These are phyloP conservation scores for Paraurostyla sp. DNA, from an alignment of 73 alveolate genomes.

Conservation along the genomic window DNA sequence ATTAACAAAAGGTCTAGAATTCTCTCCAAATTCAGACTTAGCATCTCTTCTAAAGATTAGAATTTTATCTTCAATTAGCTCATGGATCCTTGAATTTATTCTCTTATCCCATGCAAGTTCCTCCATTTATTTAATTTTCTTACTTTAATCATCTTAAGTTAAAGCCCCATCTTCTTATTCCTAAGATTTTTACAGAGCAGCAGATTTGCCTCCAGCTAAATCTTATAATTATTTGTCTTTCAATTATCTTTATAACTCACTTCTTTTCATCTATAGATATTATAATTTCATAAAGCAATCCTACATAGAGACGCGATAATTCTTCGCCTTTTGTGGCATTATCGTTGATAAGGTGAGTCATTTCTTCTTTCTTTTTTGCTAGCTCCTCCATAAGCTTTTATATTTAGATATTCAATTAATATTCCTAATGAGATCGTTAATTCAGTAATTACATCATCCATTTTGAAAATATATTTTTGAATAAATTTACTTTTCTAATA, in stretches of 20 bases:
- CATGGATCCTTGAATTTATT: neutral
- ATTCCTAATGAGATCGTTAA: neutral
- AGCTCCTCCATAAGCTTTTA: conserved; percentile 28
- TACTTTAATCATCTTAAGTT: neutral
- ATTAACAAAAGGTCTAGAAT: conserved; percentile 45
- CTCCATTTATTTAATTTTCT: neutral
- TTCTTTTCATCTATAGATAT: conserved; percentile 6
- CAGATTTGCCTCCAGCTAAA: neutral
- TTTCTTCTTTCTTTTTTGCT: neutral
- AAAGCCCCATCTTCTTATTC: neutral
- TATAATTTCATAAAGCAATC: neutral
- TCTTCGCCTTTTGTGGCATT: conserved; percentile 61
- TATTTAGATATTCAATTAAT: neutral
- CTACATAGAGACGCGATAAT: neutral
- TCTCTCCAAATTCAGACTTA: neutral
- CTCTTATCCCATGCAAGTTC: conserved; percentile 32
- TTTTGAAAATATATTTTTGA: neutral
- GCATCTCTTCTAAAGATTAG: neutral
- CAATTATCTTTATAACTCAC: neutral
- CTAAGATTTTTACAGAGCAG: neutral
- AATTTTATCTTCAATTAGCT: conserved; percentile 44
- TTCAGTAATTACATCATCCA: conserved; percentile 16
- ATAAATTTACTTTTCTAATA: too few species aligned
- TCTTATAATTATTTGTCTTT: neutral
- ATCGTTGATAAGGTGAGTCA: conserved; percentile 4